Conservation (phyloP, 257 asterid genomes). For the Solanum sparsipilum region DNA sequence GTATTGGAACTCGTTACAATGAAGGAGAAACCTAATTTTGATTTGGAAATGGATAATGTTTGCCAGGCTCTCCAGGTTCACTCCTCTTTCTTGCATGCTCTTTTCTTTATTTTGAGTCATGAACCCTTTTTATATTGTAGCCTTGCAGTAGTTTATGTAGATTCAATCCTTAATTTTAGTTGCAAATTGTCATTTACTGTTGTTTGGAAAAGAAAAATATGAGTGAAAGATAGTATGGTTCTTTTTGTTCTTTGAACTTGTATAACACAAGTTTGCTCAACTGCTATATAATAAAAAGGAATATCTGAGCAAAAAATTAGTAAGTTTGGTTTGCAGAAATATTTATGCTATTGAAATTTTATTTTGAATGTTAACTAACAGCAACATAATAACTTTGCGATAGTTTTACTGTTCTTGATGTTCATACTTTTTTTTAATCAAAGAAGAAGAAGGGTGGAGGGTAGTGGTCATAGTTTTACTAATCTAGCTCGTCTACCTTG, state of each 20-base stretch:
- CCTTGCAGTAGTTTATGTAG: background rate
- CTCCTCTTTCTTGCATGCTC: background rate
- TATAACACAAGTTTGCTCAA: background rate
- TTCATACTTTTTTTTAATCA: background rate
- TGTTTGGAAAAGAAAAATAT: background rate
- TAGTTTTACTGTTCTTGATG: background rate
- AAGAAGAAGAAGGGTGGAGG: background rate
- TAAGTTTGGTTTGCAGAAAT: background rate
- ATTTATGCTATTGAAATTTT: background rate
- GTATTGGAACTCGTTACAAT: slow-evolving; percentile 75
- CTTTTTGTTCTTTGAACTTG: background rate
- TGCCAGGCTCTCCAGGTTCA: slow-evolving; percentile 66
- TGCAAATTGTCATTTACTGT: background rate
- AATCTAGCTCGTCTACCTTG: background rate
- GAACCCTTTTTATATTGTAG: background rate
- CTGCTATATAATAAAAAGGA: background rate
- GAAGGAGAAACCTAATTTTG: slow-evolving; percentile 53
- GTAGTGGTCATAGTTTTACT: background rate
- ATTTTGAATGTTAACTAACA: background rate
- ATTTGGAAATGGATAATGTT: slow-evolving; percentile 60
- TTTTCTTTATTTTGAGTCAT: background rate
- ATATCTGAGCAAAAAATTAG: background rate
- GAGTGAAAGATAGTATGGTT: background rate
- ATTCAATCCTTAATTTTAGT: background rate
- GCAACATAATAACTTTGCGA: background rate